These are phyloP conservation scores for Mucor lusitanicus DNA, from an alignment of 371 early-diverging fungal genomes.

Conservation along the genomic window DNA sequence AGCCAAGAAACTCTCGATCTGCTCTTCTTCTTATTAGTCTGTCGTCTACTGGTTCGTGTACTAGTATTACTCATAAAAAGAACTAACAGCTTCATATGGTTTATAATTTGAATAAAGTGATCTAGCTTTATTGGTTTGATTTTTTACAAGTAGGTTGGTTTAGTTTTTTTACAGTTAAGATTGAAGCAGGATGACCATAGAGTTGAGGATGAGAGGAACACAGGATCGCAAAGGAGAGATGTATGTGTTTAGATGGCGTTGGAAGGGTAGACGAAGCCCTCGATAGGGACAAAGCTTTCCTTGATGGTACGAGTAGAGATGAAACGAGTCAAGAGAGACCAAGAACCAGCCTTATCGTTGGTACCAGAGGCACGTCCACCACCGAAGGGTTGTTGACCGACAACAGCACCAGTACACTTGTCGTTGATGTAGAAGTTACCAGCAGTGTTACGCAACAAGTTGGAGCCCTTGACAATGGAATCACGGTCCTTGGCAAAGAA, in stretches of 20 bases:
- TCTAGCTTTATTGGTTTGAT: background rate
- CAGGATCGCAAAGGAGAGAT: background rate
- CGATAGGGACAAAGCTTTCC: conserved; percentile 90
- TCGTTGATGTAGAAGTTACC: conserved; percentile 99
- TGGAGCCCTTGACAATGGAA: conserved; percentile 73
- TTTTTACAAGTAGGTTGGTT: conserved; percentile 3
- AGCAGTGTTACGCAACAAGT: conserved; percentile 84
- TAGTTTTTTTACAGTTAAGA: conserved; percentile 5
- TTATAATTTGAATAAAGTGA: background rate
- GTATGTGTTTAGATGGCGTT: conserved; percentile 60
- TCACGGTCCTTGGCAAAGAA: conserved; percentile 88
- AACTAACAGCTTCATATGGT: too few species aligned
- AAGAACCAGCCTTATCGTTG: conserved; percentile 97
- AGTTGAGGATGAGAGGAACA: conserved; percentile 1
- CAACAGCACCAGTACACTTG: conserved; percentile 97
- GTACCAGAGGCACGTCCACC: conserved; percentile 95
- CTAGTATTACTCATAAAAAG: too few species aligned
- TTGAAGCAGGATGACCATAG: background rate
- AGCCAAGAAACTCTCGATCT: too few species aligned
- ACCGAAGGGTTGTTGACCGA: conserved; percentile 98
- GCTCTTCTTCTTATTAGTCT: too few species aligned
- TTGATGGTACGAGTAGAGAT: conserved; percentile 95
- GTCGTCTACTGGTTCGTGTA: too few species aligned
- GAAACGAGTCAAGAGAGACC: conserved; percentile 70
- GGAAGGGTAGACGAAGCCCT: conserved; percentile 82